Conservation (phyloP, 352 stramenopile genomes). For the Pythium apleroticum region DNA sequence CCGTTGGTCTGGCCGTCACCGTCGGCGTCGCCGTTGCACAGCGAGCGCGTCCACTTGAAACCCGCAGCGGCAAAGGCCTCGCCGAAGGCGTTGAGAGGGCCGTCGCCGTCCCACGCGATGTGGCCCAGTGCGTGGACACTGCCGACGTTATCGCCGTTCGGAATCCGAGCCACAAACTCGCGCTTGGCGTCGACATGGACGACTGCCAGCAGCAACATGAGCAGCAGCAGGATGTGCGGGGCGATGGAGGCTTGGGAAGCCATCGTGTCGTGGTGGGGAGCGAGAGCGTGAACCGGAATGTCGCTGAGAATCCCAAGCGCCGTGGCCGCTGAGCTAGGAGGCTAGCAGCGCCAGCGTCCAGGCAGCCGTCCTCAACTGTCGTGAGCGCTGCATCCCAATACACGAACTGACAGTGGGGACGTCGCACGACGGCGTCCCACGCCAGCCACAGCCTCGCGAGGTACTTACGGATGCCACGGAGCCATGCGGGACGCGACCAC, state of each 20-base stretch:
- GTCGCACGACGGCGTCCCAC: neutral
- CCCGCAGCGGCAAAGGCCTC: constrained; percentile 51
- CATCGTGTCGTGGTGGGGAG: neutral
- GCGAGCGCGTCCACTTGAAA: constrained; percentile 40
- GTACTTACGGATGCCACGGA: neutral
- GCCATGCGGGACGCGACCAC: neutral
- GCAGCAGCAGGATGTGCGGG: neutral
- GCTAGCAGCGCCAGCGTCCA: neutral
- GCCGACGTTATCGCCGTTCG: constrained; percentile 24
- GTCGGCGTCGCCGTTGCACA: constrained; percentile 76
- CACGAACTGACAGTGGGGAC: neutral
- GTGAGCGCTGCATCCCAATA: neutral
- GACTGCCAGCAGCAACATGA: neutral
- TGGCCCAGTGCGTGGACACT: constrained; percentile 50
- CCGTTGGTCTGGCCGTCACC: constrained; percentile 85
- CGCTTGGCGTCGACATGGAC: neutral
- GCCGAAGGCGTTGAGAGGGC: constrained; percentile 65
- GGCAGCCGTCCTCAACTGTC: neutral
- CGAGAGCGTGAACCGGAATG: neutral
- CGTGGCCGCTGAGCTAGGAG: neutral
- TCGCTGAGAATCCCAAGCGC: neutral
- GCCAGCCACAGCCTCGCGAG: neutral
- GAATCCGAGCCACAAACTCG: constrained; percentile 21
- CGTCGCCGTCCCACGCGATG: constrained; percentile 36
- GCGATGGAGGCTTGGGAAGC: neutral